These are phyloP conservation scores for Halenospora varia DNA, from an alignment of 495 filamentous ascomycete genomes.

Conservation along the genomic window DNA sequence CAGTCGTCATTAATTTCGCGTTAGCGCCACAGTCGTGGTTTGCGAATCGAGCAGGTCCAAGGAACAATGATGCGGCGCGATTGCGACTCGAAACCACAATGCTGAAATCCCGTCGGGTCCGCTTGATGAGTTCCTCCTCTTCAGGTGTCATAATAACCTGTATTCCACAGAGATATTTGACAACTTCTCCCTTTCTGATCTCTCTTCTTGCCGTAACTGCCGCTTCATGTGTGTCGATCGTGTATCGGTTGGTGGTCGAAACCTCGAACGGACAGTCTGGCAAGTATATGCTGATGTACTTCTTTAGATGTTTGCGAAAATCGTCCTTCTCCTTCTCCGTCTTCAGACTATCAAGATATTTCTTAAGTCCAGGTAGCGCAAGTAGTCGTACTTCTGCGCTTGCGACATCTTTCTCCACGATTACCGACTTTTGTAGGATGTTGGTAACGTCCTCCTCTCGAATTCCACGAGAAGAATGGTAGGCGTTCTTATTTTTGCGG, in stretches of 20 bases:
- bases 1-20: slow-evolving; percentile 74
- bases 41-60: slow-evolving; percentile 92
- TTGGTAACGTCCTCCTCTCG: slow-evolving; percentile 73
- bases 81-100: slow-evolving; percentile 91
- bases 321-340: slow-evolving; percentile 80
- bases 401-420: slow-evolving; percentile 66
- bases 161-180: slow-evolving; percentile 88
- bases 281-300: slow-evolving; percentile 89
- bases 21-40: slow-evolving; percentile 98
- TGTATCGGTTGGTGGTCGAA: slow-evolving; percentile 90
- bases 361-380: slow-evolving; percentile 66
- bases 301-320: slow-evolving; percentile 80
- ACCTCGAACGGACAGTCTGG: slow-evolving; percentile 94
- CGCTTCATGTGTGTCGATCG: slow-evolving; percentile 84
- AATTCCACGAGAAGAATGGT: slow-evolving; percentile 76
- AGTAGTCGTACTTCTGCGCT: slow-evolving; percentile 70
- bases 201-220: slow-evolving; percentile 75
- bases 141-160: slow-evolving; percentile 85
- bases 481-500: slow-evolving; percentile 88
- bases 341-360: slow-evolving; percentile 59
- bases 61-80: slow-evolving; percentile 81
- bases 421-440: slow-evolving; percentile 72
- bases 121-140: slow-evolving; percentile 76
- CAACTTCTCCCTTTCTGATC: slow-evolving; percentile 74
- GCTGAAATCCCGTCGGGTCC: slow-evolving; percentile 86